Conservation (phyloP, 495 filamentous ascomycete genomes). For the Podospora australis region DNA sequence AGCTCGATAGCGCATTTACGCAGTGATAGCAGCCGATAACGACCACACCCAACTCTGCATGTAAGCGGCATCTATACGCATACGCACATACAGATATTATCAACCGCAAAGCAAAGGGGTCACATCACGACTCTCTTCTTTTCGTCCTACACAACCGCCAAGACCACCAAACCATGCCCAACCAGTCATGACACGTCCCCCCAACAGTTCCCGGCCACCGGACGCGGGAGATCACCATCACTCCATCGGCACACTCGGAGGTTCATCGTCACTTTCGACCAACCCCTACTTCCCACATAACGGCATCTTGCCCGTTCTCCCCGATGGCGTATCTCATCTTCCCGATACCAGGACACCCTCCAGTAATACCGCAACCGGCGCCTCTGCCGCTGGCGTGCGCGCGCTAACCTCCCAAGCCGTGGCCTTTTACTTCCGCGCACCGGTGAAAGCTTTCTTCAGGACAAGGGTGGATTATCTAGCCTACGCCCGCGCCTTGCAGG, state of each 20-base stretch:
- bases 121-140: too few relatives aligned
- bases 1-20: not conserved
- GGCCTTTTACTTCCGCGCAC: conserved; percentile 84
- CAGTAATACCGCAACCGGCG: conserved; percentile 65
- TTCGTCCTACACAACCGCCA: too few relatives aligned
- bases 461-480: conserved; percentile 74
- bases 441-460: conserved; percentile 83
- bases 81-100: too few relatives aligned
- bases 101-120: too few relatives aligned
- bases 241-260: not conserved
- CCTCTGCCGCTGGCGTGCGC: conserved; percentile 72
- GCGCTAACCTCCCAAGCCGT: conserved; percentile 72
- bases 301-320: conserved; percentile 32
- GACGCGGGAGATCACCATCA: conserved; percentile 1
- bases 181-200: conserved; percentile 7
- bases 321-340: conserved; percentile 16
- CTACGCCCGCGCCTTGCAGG: conserved; percentile 40
- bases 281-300: not conserved
- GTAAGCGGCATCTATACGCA: too few relatives aligned
- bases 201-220: not conserved
- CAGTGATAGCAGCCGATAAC: not conserved
- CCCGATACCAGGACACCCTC: conserved; percentile 40
- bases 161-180: too few relatives aligned
- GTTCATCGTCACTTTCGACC: not conserved
- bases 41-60: too few relatives aligned